These are phyloP conservation scores for Allodekkera sacchari DNA, from an alignment of 805 yeast genomes.

Conservation along the genomic window DNA sequence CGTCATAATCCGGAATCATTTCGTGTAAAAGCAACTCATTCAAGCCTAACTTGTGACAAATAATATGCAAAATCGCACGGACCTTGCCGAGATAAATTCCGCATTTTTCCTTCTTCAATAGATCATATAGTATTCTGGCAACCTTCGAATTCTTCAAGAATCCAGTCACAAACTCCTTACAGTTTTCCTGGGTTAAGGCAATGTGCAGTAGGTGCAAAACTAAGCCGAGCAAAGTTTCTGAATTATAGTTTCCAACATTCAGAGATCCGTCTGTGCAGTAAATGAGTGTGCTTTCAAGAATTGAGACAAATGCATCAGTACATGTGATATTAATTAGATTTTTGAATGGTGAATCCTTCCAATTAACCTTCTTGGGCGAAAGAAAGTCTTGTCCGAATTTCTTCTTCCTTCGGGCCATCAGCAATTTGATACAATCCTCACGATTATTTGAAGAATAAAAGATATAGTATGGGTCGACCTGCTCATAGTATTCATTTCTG, in stretches of 20 bases:
- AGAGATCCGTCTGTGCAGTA: conserved; percentile 20
- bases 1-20: conserved; percentile 24
- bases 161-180: conserved; percentile 10
- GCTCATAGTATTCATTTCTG: conserved; percentile 42
- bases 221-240: conserved; percentile 38
- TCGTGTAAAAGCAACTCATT: conserved; percentile 24
- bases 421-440: conserved; percentile 69
- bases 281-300: conserved; percentile 41
- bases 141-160: conserved; percentile 9
- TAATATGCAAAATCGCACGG: conserved; percentile 39
- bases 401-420: conserved; percentile 37
- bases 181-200: conserved; percentile 35
- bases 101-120: conserved; percentile 34
- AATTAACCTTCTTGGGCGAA: conserved; percentile 39
- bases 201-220: conserved; percentile 64
- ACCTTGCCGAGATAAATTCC: conserved; percentile 43
- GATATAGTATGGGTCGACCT: conserved; percentile 75
- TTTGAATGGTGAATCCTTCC: conserved; percentile 32
- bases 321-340: conserved; percentile 44
- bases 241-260: conserved; percentile 5
- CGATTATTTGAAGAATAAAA: conserved; percentile 71
- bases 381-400: conserved; percentile 36
- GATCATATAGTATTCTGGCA: conserved; percentile 26
- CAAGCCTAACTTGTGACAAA: conserved; percentile 6
- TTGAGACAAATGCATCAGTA: conserved; percentile 43